phyloP scores from a whole-genome alignment of 1,284 basidiomycete genomes.

The Golubevia sp. region DNA sequence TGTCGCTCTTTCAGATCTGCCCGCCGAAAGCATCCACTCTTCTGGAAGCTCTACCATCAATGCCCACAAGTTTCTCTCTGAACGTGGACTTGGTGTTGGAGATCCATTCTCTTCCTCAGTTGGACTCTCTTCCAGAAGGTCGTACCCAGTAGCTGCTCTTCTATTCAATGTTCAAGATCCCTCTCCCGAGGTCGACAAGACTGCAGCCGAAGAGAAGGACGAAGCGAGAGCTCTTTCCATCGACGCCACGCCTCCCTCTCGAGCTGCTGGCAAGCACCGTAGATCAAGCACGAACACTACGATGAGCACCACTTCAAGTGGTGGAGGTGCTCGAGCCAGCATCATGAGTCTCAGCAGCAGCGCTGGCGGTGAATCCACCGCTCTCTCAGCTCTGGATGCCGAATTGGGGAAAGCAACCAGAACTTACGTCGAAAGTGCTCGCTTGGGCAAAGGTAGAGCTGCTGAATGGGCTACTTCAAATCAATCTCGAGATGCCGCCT shows the following conservation, averaged over 20 bases:
- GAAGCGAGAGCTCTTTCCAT: background rate
- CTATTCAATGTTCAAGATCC: background rate
- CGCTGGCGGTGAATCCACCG: slow-evolving; percentile 13
- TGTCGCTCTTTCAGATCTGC: background rate
- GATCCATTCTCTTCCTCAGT: background rate
- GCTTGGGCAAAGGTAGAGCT: slow-evolving; percentile 27
- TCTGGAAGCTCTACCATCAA: slow-evolving; percentile 15
- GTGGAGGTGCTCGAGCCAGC: too few relatives aligned
- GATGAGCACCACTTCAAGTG: slow-evolving; percentile 4
- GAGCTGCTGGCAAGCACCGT: background rate
- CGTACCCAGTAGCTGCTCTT: background rate
- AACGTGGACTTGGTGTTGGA: background rate
- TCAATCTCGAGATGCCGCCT: slow-evolving; percentile 15
- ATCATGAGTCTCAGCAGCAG: background rate
- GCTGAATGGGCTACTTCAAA: slow-evolving; percentile 23
- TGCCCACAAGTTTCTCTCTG: background rate
- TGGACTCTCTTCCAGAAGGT: background rate
- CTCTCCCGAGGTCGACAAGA: background rate
- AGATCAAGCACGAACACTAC: background rate
- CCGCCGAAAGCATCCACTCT: slow-evolving; percentile 7
- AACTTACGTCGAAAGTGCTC: slow-evolving; percentile 20
- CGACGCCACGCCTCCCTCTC: background rate
- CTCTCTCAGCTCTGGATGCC: slow-evolving; percentile 27
- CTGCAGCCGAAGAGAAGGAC: background rate
- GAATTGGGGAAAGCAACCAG: slow-evolving; percentile 28